These are phyloP conservation scores for Scleroderma bovista DNA, from an alignment of 768 basidiomycete genomes.

Conservation along the genomic window DNA sequence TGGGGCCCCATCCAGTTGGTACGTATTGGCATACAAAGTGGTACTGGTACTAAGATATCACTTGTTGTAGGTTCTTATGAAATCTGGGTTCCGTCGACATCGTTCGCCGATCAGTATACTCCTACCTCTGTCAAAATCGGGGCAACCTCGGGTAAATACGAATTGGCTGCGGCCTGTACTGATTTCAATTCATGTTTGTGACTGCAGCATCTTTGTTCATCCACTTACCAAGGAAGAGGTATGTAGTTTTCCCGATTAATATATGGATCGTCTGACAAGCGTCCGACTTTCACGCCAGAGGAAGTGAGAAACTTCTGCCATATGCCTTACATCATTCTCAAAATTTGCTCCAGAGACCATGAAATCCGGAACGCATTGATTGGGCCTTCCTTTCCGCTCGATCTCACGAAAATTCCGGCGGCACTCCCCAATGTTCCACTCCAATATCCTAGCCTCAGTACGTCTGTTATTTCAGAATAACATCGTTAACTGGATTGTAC, in stretches of 20 bases:
- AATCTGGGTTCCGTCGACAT: constrained; percentile 73
- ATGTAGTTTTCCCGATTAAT: constrained; percentile 15
- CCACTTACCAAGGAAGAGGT: constrained; percentile 71
- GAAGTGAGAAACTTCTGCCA: constrained; percentile 44
- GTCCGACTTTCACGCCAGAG: constrained; percentile 31
- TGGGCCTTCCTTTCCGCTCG: constrained; percentile 63
- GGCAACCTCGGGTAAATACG: constrained; percentile 56
- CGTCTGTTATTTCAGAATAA: too few species aligned
- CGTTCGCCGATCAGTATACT: constrained; percentile 72
- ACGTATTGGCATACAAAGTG: constrained; percentile 16
- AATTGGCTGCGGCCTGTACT: background rate
- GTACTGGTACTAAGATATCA: background rate
- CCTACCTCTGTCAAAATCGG: constrained; percentile 64
- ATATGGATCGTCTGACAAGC: background rate
- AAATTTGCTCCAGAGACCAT: constrained; percentile 52
- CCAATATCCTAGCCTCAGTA: constrained; percentile 65
- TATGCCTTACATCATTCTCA: too few species aligned
- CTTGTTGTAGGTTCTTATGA: constrained; percentile 62
- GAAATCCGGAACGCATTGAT: constrained; percentile 69
- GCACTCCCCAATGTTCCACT: constrained; percentile 49
- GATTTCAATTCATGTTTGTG: background rate
- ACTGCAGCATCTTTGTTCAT: constrained; percentile 60
- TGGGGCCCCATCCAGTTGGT: constrained; percentile 77
- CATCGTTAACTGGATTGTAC: background rate
- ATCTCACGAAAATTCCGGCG: constrained; percentile 53